Base-by-base conservation (phyloP, 1,284 basidiomycete genomes). In the Cutaneotrichosporon sp. region DNA sequence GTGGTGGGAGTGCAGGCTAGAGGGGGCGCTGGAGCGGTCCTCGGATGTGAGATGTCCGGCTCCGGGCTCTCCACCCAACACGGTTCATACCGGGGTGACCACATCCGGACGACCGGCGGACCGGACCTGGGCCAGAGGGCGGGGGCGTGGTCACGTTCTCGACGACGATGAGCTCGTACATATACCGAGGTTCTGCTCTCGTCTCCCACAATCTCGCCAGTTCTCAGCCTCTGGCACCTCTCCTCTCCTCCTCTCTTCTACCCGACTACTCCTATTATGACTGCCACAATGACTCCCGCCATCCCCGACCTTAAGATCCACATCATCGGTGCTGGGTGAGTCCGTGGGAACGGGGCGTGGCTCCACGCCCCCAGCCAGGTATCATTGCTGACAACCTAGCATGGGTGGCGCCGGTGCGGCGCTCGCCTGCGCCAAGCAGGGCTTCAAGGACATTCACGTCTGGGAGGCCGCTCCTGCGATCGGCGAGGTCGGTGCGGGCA, bases 401-500 rank as follows among this genome's bases (percentile, higher is more conserved):
- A 72, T 75, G 66, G 75, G 71, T 25, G 75, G 75, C 3, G 61
- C 72, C 53, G 65, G 64, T 14, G 59, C 72, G 8, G 75, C 75
- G 11, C 66, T 77, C 18, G 62, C 75, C 1, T 58, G 72, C 22
- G 71, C 74, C 10, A 42, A 61, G 34, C 60, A 69, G 52, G 75
- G 75, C 22, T 75, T 74, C 67, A 66, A 43, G 47, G 51, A 72
- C 54, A 75, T 76, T 36, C 60, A 60, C 36, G 68, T 77, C 24
- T 76, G 62, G 59, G 75, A 77, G 63, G 53, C 60, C 27, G 72
- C 75, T 1, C 56, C 65, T 9, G 56, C 43, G 1, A 53, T 77
- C 13, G 75, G 71, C 38, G 74, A 76, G 51, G 73, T 77, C 8
- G 75, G 75, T 1, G 74, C 72, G 11, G 73, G 75, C 8, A 76